A percentile compares a stretch with the other conserved stretches of the same genome.
These are phyloP conservation scores for Acanthamoeba lenticulata DNA, from an alignment of 208 protist species.

Conservation along the genomic window DNA sequence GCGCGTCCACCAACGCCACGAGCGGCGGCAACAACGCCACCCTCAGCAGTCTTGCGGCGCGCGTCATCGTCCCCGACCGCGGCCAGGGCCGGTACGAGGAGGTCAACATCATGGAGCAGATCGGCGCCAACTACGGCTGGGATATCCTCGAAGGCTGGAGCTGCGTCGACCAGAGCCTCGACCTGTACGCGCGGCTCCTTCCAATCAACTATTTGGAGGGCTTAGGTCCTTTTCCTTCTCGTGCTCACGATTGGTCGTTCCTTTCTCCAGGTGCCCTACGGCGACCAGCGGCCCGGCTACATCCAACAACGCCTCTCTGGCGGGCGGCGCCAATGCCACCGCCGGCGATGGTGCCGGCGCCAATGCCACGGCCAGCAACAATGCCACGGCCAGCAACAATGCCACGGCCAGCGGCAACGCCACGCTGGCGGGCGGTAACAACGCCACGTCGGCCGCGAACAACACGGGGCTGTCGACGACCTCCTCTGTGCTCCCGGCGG, in stretches of 20 bases:
- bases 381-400: neutral
- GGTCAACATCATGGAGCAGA: constrained; percentile 31
- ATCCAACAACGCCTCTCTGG: neutral
- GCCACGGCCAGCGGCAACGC: neutral
- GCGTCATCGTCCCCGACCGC: neutral
- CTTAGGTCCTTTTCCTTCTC: neutral
- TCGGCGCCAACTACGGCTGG: constrained; percentile 38
- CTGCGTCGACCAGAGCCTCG: neutral
- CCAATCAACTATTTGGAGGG: neutral
- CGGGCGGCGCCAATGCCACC: neutral
- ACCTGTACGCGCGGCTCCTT: neutral
- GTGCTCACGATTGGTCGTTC: neutral
- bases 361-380: neutral
- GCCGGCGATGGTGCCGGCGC: neutral
- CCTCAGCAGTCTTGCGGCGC: neutral
- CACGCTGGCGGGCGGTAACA: neutral
- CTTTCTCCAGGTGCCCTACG: neutral
- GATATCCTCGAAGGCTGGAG: neutral
- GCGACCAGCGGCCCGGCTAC: neutral
- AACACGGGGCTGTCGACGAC: neutral
- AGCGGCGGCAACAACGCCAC: neutral
- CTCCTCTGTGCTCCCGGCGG: neutral
- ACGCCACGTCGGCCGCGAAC: neutral
- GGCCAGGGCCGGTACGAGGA: neutral
- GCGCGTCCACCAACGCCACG: neutral